Evolutionary conservation across 306 rosid genomes (phyloP).

Genomic region (Gynostemma pentaphyllum): DNA sequence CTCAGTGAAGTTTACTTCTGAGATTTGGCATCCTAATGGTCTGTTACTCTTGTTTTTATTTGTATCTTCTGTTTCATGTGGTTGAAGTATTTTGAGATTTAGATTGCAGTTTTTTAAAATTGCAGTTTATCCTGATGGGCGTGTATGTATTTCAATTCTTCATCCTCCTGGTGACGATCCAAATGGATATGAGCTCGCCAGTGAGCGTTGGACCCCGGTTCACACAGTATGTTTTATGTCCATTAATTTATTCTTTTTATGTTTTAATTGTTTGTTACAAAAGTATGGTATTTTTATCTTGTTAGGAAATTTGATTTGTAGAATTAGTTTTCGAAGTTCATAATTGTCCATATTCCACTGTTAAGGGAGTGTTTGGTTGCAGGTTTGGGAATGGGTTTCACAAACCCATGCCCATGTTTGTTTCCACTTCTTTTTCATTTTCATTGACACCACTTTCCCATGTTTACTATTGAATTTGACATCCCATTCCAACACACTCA

Average conservation of each 20-base stretch:
- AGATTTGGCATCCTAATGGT: constrained; percentile 97
- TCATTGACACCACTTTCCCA: too few species aligned
- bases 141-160: constrained; percentile 96
- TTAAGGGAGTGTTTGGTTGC: too few species aligned
- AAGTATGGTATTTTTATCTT: not conserved
- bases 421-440: not conserved
- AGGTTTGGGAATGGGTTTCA: too few species aligned
- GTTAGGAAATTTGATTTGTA: not conserved
- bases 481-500: too few species aligned
- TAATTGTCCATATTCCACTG: not conserved
- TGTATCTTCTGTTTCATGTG: constrained; percentile 2
- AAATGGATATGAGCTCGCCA: constrained; percentile 95
- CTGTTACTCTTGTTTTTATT: constrained; percentile 12
- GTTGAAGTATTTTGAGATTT: constrained; percentile 1
- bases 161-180: constrained; percentile 99
- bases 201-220: constrained; percentile 99
- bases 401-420: too few species aligned
- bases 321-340: not conserved
- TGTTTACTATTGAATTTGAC: too few species aligned
- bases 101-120: not conserved
- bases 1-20: constrained; percentile 74
- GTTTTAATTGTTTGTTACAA: not conserved
- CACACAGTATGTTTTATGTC: constrained; percentile 49
- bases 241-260: not conserved
- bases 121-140: constrained; percentile 94